Conservation (phyloP, 2,329 filamentous ascomycete species). For the Sporothrix euskadiensis region DNA sequence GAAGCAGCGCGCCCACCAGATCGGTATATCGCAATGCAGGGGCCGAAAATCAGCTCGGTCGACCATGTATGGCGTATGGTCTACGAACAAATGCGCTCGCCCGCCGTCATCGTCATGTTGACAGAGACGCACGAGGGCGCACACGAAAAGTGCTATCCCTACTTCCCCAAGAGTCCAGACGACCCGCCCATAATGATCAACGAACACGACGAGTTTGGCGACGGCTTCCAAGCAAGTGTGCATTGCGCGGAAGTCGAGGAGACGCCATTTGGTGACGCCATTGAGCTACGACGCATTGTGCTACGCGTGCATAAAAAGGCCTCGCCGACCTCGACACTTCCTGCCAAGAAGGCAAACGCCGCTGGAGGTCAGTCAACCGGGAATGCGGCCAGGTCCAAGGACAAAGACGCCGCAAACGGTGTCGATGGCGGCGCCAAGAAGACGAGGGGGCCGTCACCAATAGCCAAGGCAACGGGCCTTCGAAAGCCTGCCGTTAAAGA, state of each 20-base stretch:
- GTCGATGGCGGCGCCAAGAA: neutral
- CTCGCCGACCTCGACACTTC: neutral
- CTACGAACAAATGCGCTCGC: slow-evolving; percentile 69
- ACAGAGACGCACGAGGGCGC: slow-evolving; percentile 81
- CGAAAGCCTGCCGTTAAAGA: neutral
- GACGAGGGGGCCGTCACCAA: neutral
- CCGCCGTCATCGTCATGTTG: slow-evolving; percentile 89
- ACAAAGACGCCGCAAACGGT: neutral
- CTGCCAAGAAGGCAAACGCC: neutral
- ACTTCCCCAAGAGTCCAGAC: slow-evolving; percentile 68
- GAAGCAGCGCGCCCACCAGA: slow-evolving; percentile 42
- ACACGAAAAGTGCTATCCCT: slow-evolving; percentile 82
- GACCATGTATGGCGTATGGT: slow-evolving; percentile 96
- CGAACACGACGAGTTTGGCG: slow-evolving; percentile 62
- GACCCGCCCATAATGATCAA: slow-evolving; percentile 58
- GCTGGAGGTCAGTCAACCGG: neutral
- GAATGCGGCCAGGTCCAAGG: neutral
- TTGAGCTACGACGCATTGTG: slow-evolving; percentile 73
- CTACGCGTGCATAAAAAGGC: slow-evolving; percentile 47
- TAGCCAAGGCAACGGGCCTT: slow-evolving; percentile 2
- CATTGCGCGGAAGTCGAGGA: slow-evolving; percentile 64
- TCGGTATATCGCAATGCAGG: slow-evolving; percentile 89
- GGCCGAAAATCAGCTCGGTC: slow-evolving; percentile 74
- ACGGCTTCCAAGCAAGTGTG: slow-evolving; percentile 68
- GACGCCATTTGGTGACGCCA: slow-evolving; percentile 55